Conservation (phyloP, 2,329 filamentous ascomycete species). For the Colletotrichum sojae region DNA sequence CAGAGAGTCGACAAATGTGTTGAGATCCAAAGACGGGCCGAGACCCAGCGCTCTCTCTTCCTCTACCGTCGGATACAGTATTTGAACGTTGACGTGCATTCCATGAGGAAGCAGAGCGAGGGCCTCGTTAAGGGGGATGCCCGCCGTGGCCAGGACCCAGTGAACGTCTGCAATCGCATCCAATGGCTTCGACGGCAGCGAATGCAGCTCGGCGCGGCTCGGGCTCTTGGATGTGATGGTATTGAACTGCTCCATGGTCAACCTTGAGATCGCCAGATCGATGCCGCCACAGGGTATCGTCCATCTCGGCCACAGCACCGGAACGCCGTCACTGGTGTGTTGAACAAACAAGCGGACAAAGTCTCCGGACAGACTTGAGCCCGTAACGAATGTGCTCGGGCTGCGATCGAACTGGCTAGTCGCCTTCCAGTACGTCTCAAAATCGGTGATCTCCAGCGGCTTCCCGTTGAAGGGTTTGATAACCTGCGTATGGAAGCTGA, state of each 20-base stretch:
- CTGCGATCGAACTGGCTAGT: constrained; percentile 93
- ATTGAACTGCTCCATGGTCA: constrained; percentile 82
- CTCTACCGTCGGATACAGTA: constrained; percentile 84
- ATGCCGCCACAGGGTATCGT: constrained; percentile 82
- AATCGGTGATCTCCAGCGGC: constrained; percentile 96
- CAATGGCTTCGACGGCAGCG: constrained; percentile 61
- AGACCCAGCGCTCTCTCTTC: constrained; percentile 81
- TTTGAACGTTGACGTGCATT: constrained; percentile 92
- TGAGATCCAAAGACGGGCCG: constrained; percentile 85
- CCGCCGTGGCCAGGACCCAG: constrained; percentile 79
- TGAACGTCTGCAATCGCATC: constrained; percentile 77
- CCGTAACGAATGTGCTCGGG: constrained; percentile 89
- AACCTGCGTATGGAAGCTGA: constrained; percentile 94
- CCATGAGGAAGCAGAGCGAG: constrained; percentile 80
- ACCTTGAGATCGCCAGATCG: constrained; percentile 84
- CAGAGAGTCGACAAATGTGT: constrained; percentile 86
- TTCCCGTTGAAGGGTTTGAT: constrained; percentile 96
- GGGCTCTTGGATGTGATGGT: constrained; percentile 62
- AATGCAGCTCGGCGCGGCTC: constrained; percentile 59
- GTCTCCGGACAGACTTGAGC: constrained; percentile 95
- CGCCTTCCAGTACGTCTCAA: constrained; percentile 99
- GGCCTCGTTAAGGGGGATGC: constrained; percentile 84
- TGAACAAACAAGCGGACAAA: constrained; percentile 95
- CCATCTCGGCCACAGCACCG: constrained; percentile 90
- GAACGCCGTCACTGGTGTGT: constrained; percentile 87